Evolutionary conservation across 208 protist species (phyloP), one percentile per base, ranked within the genome.

Genomic region (Phytomonas sp.): DNA sequence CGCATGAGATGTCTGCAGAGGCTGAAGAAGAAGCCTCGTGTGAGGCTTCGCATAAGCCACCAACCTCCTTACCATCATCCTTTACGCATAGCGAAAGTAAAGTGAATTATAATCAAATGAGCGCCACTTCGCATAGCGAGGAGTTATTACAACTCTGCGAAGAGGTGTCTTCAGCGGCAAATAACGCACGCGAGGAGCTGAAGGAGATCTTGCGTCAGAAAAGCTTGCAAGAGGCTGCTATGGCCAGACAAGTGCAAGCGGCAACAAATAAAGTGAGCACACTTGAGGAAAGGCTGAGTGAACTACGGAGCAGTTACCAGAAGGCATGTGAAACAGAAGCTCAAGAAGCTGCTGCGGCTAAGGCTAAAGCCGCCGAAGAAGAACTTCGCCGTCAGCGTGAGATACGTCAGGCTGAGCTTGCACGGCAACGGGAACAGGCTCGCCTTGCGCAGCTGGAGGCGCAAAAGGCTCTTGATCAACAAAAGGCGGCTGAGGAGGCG

Each of bases 341-440:
- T 26, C 74, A 69, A n/a, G 75, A 80, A 70, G 79, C 66, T 30
- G 78, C 72, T 30, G 75, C 85, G 72, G 80, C 78, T 34, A 83
- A 89, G 72, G 79, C 81, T 33, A 77, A 71, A 40, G 88, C 80
- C 7, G 77, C 76, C 9, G 80, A 83, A 61, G 56, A 80, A 63
- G 76, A 88, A 68, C 79, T 94, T 11, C 56, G 77, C 65, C 74
- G 70, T 28, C 81, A 90, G 74, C 85, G 81, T 20, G 79, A 91
- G 72, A 67, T 71, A 66, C 84, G 80, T 51, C 51, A 83, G 64
- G 76, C 67, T 11, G 70, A 82, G 62, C 73, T 91, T 31, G 80
- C 70, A 69, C 70, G 75, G 70, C 85, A 88, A 77, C 85, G 85
- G 4, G 84, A 94, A 67, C 71, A 81, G 30, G 85, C 90, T 0